Base-by-base conservation (phyloP, 148 eudicot genomes). In the Camellia lanceoleosa region DNA sequence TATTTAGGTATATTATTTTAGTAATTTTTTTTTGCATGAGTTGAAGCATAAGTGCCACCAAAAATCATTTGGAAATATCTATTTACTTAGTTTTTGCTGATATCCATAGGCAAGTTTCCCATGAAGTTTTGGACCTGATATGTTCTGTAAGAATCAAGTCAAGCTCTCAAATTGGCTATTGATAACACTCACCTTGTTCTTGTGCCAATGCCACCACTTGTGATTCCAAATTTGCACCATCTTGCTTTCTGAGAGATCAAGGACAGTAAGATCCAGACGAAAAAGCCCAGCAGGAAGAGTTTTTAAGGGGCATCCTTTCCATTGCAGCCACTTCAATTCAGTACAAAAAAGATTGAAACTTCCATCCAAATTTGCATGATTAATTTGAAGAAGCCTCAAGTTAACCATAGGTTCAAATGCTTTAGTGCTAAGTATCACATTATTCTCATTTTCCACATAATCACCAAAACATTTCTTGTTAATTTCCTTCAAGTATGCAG, bases 181-280 rank as follows among this genome's bases (percentile, higher is more conserved):
- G 46, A 20, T 69, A 20, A 12, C 7, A 15, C 52, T 15, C n/a
- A 90, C 90, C 92, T 83, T 78, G 55, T 70, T 78, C 23, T 5
- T 56, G 47, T 55, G 49, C 79, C 73, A 82, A 55, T 41, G 68
- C 74, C 78, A 38, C 84, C 77, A 51, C 63, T 62, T 62, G 64
- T 68, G 66, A 67, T 81, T 77, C 87, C 91, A 87, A 15, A 91
- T 59, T 42, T n/a, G 80, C 67, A 81, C 77, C 68, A 91, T 82
- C 46, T 68, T 82, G 89, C 91, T 91, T 60, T 70, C 80, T 20
- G 92, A 88, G 79, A 91, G 84, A 84, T 91, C 91, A 78, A 91
- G 91, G 38, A 88, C 88, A 15, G 88, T 83, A 66, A 91, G 87
- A 78, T 86, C 82, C 51, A 55, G 80, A 1, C 87, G 87, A 38